Evolutionary conservation across 108 stramenopile species (phyloP), one percentile per base, ranked within the genome.

Genomic region (Fistulifera solaris): DNA sequence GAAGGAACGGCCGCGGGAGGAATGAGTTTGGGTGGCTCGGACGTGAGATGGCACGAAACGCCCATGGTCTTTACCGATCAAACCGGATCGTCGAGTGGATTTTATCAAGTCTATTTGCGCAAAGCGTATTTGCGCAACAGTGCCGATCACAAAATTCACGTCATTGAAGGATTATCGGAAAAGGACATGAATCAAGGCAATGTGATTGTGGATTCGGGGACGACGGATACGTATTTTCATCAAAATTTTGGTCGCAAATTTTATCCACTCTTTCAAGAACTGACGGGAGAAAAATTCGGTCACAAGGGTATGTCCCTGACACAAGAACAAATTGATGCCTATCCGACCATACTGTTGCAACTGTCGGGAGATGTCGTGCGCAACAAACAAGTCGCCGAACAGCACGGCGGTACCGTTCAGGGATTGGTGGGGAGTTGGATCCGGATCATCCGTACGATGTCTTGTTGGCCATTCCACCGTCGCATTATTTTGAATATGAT

Each of bases 151-250:
- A 15, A 40, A 39, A 15, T 65, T 40, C 27, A 65, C 76, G 26
- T 22, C 62, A 21, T 56, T 67, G 1, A 48, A 60, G 6, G 42
- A 67, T 2, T 40, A 59, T 19, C 25, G 0, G 69, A 71, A 54
- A 16, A 17, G 13, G 26, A 17, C 24, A 58, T 84, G 61, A 84
- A 93, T 39, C 47, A 40, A 8, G 91, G 96, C 5, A 86, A 83
- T 41, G 82, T 88, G 48, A 98, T 98, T 71, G 92, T 98, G 3
- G 98, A 98, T 68, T 75, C 72, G 49, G 98, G 98, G 6, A 98
- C 98, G 12, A 98, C 98, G 13, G 98, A 98, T 72, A 94, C 94
- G 12, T 98, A 98, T 60, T 80, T 95, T 22, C 72, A 72, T 2
- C 51, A 56, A 21, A 45, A 27, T 15, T 61, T 91, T 18, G 65